These are phyloP conservation scores for Margaritispora aquatica DNA, from an alignment of 495 filamentous ascomycete genomes.

Conservation along the genomic window DNA sequence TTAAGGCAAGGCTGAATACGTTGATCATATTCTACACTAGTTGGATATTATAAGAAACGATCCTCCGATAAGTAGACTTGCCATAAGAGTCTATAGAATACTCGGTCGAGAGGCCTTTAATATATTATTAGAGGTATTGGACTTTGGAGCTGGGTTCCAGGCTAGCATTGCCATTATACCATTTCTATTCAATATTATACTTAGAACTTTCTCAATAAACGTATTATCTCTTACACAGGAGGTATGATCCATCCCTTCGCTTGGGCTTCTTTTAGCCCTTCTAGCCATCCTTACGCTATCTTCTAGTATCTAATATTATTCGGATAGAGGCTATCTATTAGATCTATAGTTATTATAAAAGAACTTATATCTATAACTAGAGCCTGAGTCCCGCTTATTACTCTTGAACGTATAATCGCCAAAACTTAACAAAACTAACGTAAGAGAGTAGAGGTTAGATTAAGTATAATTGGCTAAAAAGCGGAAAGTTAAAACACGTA, in stretches of 20 bases:
- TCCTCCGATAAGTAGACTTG: too few relatives aligned
- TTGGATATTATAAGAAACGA: too few relatives aligned
- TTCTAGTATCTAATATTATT: slow-evolving; percentile 38
- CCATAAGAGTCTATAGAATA: too few relatives aligned
- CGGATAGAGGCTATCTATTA: slow-evolving; percentile 29
- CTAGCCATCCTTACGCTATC: slow-evolving; percentile 39
- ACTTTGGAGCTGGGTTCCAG: too few relatives aligned
- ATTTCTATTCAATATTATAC: not conserved
- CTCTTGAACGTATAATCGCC: too few relatives aligned
- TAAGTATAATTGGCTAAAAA: not conserved
- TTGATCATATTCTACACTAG: too few relatives aligned
- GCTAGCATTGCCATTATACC: too few relatives aligned
- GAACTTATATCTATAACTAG: slow-evolving; percentile 28
- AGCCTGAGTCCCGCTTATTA: slow-evolving; percentile 19
- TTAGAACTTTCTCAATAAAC: not conserved
- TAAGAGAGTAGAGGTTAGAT: not conserved
- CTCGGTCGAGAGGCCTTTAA: too few relatives aligned
- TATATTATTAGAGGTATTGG: not conserved
- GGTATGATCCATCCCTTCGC: not conserved
- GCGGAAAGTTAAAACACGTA: not conserved
- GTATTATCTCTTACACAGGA: not conserved
- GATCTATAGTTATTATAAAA: slow-evolving; percentile 23
- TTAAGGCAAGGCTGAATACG: too few relatives aligned
- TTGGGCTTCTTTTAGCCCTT: not conserved
- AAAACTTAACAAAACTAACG: not conserved